Conservation (phyloP, 2,329 filamentous ascomycete species). For the Aspergillus sp. region DNA sequence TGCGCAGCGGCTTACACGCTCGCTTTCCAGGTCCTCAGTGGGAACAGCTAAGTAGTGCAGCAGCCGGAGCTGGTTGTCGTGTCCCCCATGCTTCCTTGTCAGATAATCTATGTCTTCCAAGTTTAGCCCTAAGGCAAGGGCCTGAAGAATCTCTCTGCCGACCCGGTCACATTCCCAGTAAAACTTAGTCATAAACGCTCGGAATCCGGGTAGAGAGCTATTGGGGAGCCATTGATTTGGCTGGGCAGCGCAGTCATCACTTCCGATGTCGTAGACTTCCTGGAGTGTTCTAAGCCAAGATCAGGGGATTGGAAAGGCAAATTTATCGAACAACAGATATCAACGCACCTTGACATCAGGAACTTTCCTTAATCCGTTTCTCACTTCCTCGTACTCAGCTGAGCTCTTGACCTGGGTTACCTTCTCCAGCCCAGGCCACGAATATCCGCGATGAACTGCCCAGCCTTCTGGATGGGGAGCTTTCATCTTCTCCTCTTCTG, state of each 20-base stretch:
- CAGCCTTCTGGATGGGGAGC: conserved; percentile 56
- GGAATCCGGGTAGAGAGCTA: conserved; percentile 52
- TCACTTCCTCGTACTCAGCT: conserved; percentile 47
- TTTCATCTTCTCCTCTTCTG: conserved; percentile 52
- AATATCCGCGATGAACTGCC: conserved; percentile 60
- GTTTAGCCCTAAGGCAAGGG: conserved; percentile 54
- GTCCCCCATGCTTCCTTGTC: conserved; percentile 56
- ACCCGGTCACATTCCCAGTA: conserved; percentile 54
- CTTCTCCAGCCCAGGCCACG: conserved; percentile 59
- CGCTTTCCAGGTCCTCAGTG: conserved; percentile 48
- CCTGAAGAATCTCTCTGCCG: conserved; percentile 51
- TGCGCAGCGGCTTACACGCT: conserved; percentile 53
- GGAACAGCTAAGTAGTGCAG: conserved; percentile 62
- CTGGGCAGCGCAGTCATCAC: conserved; percentile 49
- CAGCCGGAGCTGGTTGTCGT: conserved; percentile 64
- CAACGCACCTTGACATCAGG: conserved; percentile 56
- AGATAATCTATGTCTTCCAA: conserved; percentile 53
- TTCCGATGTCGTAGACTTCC: conserved; percentile 60
- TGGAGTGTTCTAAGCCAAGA: conserved; percentile 27
- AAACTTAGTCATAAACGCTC: conserved; percentile 53
- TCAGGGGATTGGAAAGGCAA: not conserved
- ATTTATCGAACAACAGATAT: not conserved
- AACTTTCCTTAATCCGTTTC: conserved; percentile 50
- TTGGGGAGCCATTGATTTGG: conserved; percentile 58
- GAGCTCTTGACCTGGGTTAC: conserved; percentile 53